Evolutionary conservation across 164 flowering plant genomes (phyloP).

Genomic region (Akebia trifoliata): DNA sequence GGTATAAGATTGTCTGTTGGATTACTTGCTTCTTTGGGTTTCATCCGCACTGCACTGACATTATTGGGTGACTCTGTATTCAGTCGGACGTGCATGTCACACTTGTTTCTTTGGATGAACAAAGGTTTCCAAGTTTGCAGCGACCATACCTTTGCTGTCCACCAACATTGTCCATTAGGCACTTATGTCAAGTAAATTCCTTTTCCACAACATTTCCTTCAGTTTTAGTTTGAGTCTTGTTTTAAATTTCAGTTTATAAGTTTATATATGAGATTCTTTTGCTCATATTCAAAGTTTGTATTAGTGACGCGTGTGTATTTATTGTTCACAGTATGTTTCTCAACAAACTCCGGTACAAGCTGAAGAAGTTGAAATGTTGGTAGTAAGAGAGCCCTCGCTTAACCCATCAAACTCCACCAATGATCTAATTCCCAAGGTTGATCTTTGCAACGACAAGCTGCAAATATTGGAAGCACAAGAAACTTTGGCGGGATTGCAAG

Average conservation of each 20-base stretch:
- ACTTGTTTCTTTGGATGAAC: constrained; percentile 50
- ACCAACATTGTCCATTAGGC: constrained; percentile 44
- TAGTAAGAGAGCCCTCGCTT: not conserved
- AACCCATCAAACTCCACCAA: constrained; percentile 21
- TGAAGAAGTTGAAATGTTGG: constrained; percentile 34
- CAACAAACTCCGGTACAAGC: constrained; percentile 40
- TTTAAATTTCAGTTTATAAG: not conserved
- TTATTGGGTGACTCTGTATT: constrained; percentile 13
- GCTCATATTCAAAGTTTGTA: not conserved
- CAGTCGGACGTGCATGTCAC: constrained; percentile 57
- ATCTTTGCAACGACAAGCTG: constrained; percentile 32
- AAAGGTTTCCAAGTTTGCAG: constrained; percentile 47
- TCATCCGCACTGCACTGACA: not conserved
- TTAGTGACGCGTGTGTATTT: constrained; percentile 7
- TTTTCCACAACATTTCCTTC: not conserved
- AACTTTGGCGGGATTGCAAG: constrained; percentile 45
- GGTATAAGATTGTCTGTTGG: constrained; percentile 12
- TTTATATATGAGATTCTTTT: not conserved
- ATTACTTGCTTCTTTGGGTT: constrained; percentile 1
- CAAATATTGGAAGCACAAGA: constrained; percentile 45
- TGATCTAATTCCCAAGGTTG: constrained; percentile 10
- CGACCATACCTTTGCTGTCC: constrained; percentile 61
- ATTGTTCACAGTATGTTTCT: constrained; percentile 53
- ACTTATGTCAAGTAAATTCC: constrained; percentile 46
- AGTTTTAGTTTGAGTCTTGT: not conserved